Base-by-base conservation (phyloP, 441 rosid genomes). In the Populus hybrid region DNA sequence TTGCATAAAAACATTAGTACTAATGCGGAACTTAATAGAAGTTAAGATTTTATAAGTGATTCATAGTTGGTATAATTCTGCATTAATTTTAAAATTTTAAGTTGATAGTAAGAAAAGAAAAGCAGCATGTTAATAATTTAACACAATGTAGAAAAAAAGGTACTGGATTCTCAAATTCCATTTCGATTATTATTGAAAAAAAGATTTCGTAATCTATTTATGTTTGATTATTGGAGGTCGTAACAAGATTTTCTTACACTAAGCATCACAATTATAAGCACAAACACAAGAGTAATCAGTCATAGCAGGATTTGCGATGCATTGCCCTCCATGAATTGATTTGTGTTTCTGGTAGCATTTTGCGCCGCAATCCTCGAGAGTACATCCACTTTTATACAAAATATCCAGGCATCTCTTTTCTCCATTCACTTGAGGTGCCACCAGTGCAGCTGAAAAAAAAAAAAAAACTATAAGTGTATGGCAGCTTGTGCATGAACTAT, bases 271-370 rank as follows among this genome's bases (percentile, higher is more conserved):
- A 9, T n/a, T 38, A n/a, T 38, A 70, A n/a, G 38, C 2, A 35
- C 79, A 77, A 20, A 35, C 4, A n/a, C 79, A 70, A 10, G 74
- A 36, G 11, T 36, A 76, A 21, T 9, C 26, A 8, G 63, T 61
- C 24, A 0, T 9, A 9, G 36, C 14, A 3, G 7, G 1, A 12
- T 63, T 71, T 30, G 0, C 16, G n/a, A 64, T 8, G 42, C 79
- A 70, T 28, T 26, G 28, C 3, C 79, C 79, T 14, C 61, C 21
- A 6, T 0, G 6, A 14, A 14, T 4, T 12, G 30, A 14, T 0
- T 30, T 7, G 46, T 77, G 75, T 10, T n/a, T 77, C 0, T 64
- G 1, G 24, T 36, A 77, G 32, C 79, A 77, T 50, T 70, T 70
- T 70, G 12, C 20, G 32, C 32, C 23, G 8, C 75, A 77, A 28